Evolutionary conservation across 2,329 filamentous ascomycete species (phyloP), one percentile per base, ranked within the genome.

Genomic region (Chaetoscypha palmicola): DNA sequence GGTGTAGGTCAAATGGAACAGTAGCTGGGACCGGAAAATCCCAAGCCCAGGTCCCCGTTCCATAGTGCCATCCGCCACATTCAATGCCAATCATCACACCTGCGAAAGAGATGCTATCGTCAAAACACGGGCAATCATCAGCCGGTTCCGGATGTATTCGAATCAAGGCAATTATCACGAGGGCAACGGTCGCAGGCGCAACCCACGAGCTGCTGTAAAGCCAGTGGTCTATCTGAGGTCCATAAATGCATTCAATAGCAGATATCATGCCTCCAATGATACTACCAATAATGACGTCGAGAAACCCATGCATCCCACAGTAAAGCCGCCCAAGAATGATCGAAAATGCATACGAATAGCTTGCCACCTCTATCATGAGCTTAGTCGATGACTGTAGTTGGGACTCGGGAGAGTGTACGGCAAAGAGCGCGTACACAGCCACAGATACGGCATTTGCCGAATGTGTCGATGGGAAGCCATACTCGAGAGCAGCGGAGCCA

Each of bases 301-400:
- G 72, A 66, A 97, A 95, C 9, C 92, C 92, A 66, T 98, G 92
- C 92, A 98, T 98, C 49, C 92, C 92, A 61, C 92, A 98, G 68
- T 98, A 97, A 26, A 98, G 71, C 16, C 92, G 81, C 4, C 92
- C 92, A 50, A 97, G 70, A 31, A 96, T 77, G 59, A 98, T 97
- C 20, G 91, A 96, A 10, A 79, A 68, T 24, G 86, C 87, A 62
- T 97, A 98, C 55, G 87, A 82, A 64, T 92, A 94, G 31, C 83
- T 81, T 4, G 86, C 64, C 4, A 66, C 64, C 60, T 92, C 84
- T 20, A 94, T 68, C 3, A 73, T 65, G 3, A 81, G 50, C 54
- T 77, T 82, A 1, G 77, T 72, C 14, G 74, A 68, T 2, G 77
- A 68, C 23, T 74, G 66, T 47, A 86, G 69, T 14, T 75, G 70